Evolutionary conservation across 1,139 yeast species (phyloP), one percentile per base, ranked within the genome.

Genomic region (Yamadazyma kanchanaburiensis): DNA sequence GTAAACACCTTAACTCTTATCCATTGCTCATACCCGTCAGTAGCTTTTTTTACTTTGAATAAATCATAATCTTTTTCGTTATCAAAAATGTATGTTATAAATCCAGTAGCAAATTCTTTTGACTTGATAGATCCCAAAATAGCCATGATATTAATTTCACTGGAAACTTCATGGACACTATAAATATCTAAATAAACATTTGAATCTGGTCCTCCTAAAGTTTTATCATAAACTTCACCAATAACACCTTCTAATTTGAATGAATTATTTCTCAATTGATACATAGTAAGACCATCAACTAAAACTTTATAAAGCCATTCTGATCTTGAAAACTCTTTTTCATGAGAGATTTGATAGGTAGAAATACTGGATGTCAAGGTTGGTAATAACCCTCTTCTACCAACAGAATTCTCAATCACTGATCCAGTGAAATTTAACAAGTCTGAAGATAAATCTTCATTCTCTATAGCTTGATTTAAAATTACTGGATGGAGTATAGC

Each of bases 381-480:
- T 0, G 95, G 91, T 16, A 86, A 57, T 10, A 88, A 57, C 9
- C 84, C 69, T 42, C 94, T 73, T 53, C 96, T 73, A 0, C 85
- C 80, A 32, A 55, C 65, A 1, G 94, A 59, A 33, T 70, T 67
- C 2, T 57, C 46, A 37, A 82, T 58, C 2, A 80, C 61, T 1
- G 74, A 65, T 3, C 46, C 32, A 5, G 74, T 62, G 32, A 78
- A 66, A 4, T 42, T 46, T 3, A 46, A 44, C 3, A 83, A 42
- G 0, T 50, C 37, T 3, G 38, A 41, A 4, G 40, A 14, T 12
- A 42, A 28, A 10, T 33, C 27, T 2, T 56, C 49, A 3, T 64
- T 26, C 0, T 34, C 35, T 0, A 46, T 49, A 3, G 37, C 39
- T 8, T 33, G 12, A 3, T 17, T 15, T 20, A 44, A 31, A 2